These are phyloP conservation scores for Podospora appendiculata DNA, from an alignment of 495 filamentous ascomycete species.

Conservation along the genomic window DNA sequence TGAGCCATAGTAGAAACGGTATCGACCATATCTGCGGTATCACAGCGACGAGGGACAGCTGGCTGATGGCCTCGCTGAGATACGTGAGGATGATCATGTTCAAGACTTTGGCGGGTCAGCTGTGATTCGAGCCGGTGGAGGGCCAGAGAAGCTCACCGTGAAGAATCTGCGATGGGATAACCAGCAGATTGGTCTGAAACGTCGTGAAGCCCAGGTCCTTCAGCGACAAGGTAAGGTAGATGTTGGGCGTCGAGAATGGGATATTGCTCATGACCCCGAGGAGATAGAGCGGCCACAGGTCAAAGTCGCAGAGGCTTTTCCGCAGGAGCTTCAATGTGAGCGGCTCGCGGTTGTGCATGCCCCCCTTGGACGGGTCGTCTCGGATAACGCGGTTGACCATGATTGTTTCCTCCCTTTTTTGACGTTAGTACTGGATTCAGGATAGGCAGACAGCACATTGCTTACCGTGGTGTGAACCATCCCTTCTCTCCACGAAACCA, in stretches of 20 bases:
- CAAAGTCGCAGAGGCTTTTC: constrained; percentile 53
- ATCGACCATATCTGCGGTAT: constrained; percentile 49
- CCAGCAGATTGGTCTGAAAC: constrained; percentile 61
- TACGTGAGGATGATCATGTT: constrained; percentile 42
- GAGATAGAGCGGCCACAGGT: constrained; percentile 66
- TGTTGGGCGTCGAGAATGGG: constrained; percentile 41
- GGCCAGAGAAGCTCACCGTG: constrained; percentile 2
- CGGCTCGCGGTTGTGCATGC: constrained; percentile 53
- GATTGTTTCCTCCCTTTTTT: constrained; percentile 38
- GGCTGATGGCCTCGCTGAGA: constrained; percentile 46
- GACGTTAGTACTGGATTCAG: constrained; percentile 14
- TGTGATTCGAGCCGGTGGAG: constrained; percentile 20
- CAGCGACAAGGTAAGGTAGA: constrained; percentile 58
- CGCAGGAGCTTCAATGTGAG: constrained; percentile 50
- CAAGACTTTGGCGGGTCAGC: constrained; percentile 36
- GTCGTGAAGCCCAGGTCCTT: constrained; percentile 56
- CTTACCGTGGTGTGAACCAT: constrained; percentile 42
- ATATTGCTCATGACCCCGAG: constrained; percentile 52
- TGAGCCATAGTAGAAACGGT: constrained; percentile 44
- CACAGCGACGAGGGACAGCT: constrained; percentile 43
- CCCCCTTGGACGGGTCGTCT: constrained; percentile 50
- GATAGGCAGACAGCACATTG: background rate
- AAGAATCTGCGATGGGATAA: constrained; percentile 50
- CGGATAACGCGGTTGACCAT: constrained; percentile 42
- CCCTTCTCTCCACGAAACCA: constrained; percentile 32